Base-by-base conservation (phyloP, 139 green algal genomes). In the Asterochloris erici region DNA sequence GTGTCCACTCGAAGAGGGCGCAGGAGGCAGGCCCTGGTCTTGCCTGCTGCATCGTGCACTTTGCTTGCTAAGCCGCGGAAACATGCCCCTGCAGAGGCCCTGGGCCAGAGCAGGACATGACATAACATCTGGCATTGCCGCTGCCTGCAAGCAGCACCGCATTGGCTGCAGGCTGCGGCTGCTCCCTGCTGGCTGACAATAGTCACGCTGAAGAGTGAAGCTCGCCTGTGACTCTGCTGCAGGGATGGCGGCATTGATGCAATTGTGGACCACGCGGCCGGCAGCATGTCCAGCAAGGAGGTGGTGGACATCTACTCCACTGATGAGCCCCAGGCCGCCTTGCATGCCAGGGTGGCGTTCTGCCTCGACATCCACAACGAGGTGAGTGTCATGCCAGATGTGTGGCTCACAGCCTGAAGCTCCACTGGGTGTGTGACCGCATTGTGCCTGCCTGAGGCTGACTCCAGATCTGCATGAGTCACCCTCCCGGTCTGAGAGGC, bases 341-440 rank as follows among this genome's bases (percentile, higher is more conserved):
- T 99, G 92, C 96, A 99, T 84, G 94, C 93, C 12, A 94, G 96
- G 85, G 94, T 97, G 21, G 93, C 94, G 14, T 99, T 99, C 90
- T 99, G 96, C 93, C 87, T 99, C 64, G 94, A 99, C 88, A 89
- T 97, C 29, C 95, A 99, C 88, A 99, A 99, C 84, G 97, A 99
- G 90, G 95, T 93, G 14, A 78, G 92, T 64, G 87, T 88, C 84
- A 2, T 28, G 69, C 66, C 26, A 24, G 27, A 24, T 15, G 60
- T 12, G n/a, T 91, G 89, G 68, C 86, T 91, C 62, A 69, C 84
- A 68, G 27, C 60, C 76, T 47, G 54, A 11, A 0, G 13, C 26
- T 16, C n/a, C 11, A 14, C 38, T 12, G 11, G 62, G 29, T n/a
- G 62, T 68, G 27, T 84, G 61, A 38, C 15, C 26, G 11, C 26